Evolutionary conservation across 768 basidiomycete species (phyloP).

Genomic region (Tulasnella sp.): DNA sequence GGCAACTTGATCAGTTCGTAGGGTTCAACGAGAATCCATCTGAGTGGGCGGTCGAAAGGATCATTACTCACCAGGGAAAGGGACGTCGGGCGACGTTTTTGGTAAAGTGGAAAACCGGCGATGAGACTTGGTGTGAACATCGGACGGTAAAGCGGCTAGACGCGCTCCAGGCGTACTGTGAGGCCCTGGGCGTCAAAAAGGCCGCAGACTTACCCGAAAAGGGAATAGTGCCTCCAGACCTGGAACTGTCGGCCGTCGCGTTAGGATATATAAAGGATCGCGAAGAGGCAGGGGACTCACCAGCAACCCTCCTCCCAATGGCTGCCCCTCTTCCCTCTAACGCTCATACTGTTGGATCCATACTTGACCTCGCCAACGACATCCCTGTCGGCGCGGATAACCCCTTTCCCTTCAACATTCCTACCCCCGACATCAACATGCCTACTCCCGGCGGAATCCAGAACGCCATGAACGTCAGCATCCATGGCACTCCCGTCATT

Average conservation of each 20-base stretch:
- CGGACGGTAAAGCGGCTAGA: slow-evolving; percentile 20
- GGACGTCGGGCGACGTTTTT: slow-evolving; percentile 25
- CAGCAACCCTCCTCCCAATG: not conserved
- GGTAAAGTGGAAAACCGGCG: slow-evolving; percentile 28
- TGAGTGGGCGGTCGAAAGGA: slow-evolving; percentile 25
- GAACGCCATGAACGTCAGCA: too few species aligned
- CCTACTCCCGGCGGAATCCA: not conserved
- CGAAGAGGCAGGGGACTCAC: not conserved
- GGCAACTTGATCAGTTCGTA: slow-evolving; percentile 21
- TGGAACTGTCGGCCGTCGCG: too few species aligned
- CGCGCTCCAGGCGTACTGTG: slow-evolving; percentile 24
- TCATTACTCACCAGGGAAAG: slow-evolving; percentile 23
- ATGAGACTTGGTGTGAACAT: slow-evolving; percentile 29
- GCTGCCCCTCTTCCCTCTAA: not conserved
- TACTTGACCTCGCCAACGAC: not conserved
- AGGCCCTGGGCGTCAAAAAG: slow-evolving; percentile 22
- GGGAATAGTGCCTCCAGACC: too few species aligned
- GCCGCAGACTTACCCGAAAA: too few species aligned
- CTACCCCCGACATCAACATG: not conserved
- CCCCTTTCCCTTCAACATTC: not conserved
- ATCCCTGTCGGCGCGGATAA: not conserved
- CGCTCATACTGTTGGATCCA: not conserved
- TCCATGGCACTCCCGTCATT: too few species aligned
- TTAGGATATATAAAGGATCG: slow-evolving; percentile 5
- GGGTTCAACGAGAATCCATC: slow-evolving; percentile 21